A percentile compares a stretch with the other conserved stretches of the same genome.
Evolutionary conservation across 1,139 yeast species (phyloP).

Genomic region (Lodderomyces jiufengensis): DNA sequence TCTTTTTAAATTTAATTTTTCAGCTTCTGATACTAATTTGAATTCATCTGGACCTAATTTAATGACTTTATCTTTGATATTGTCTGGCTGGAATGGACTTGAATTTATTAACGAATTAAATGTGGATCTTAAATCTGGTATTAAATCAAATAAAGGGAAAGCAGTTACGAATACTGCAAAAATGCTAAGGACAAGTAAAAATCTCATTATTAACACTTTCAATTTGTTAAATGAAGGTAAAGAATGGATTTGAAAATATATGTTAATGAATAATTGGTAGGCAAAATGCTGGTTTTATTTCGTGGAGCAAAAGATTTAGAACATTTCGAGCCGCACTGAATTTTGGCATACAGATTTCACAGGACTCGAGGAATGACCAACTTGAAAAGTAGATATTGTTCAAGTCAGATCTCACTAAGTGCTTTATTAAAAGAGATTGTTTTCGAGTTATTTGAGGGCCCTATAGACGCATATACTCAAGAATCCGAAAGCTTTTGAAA

Average conservation of each 20-base stretch:
- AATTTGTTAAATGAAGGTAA: not conserved
- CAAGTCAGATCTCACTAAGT: too few species aligned
- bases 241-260: not conserved
- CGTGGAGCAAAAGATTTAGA: too few species aligned
- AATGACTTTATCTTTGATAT: conserved; percentile 25
- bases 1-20: conserved; percentile 53
- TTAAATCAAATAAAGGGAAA: conserved; percentile 13
- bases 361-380: too few species aligned
- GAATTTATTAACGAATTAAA: not conserved
- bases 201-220: conserved; percentile 10
- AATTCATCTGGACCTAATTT: conserved; percentile 38
- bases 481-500: too few species aligned
- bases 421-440: too few species aligned
- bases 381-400: too few species aligned
- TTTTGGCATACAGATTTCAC: too few species aligned
- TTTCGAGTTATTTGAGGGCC: too few species aligned
- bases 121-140: conserved; percentile 8
- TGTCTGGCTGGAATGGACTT: conserved; percentile 6
- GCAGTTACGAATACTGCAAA: conserved; percentile 12
- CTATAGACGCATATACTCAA: too few species aligned
- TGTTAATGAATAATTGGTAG: not conserved
- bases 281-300: too few species aligned
- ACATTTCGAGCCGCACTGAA: too few species aligned
- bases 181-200: conserved; percentile 7
- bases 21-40: conserved; percentile 49